Percentiles rank a stretch among this genome's conserved stretches.
These are phyloP conservation scores for Xylaria sp. DNA, from an alignment of 495 filamentous ascomycete species.

Conservation along the genomic window DNA sequence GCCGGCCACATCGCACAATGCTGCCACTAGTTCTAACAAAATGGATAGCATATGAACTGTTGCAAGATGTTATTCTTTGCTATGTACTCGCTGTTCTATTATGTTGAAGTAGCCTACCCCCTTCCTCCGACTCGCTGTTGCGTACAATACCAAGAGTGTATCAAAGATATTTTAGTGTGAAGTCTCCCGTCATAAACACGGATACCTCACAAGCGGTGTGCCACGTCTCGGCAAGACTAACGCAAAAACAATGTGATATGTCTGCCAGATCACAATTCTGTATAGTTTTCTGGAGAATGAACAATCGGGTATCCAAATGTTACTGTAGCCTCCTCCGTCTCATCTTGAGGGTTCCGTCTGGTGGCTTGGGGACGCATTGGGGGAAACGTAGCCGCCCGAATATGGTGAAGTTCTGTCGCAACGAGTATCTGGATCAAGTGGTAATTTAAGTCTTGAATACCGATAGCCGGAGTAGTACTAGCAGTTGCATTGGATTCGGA, in stretches of 20 bases:
- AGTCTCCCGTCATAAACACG: not conserved
- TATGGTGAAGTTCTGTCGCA: too few species aligned
- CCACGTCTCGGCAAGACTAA: not conserved
- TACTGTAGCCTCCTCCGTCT: not conserved
- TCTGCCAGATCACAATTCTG: not conserved
- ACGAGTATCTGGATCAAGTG: too few species aligned
- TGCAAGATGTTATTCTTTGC: not conserved
- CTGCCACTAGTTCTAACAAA: not conserved
- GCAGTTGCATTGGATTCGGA: not conserved
- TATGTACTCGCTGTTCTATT: not conserved
- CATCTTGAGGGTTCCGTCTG: not conserved
- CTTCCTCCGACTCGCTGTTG: not conserved
- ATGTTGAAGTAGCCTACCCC: not conserved
- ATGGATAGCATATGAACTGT: not conserved
- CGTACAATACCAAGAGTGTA: not conserved
- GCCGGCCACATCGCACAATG: not conserved
- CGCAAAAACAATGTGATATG: not conserved
- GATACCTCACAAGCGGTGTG: not conserved
- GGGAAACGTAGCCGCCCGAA: not conserved
- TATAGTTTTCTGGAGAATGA: not conserved
- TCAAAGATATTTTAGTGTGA: not conserved
- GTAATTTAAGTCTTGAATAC: too few species aligned
- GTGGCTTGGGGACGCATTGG: too few species aligned
- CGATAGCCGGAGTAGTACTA: not conserved
- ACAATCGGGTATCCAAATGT: not conserved